These are phyloP conservation scores for Solanum pinnatisectum DNA, from an alignment of 257 asterid genomes.

Conservation along the genomic window DNA sequence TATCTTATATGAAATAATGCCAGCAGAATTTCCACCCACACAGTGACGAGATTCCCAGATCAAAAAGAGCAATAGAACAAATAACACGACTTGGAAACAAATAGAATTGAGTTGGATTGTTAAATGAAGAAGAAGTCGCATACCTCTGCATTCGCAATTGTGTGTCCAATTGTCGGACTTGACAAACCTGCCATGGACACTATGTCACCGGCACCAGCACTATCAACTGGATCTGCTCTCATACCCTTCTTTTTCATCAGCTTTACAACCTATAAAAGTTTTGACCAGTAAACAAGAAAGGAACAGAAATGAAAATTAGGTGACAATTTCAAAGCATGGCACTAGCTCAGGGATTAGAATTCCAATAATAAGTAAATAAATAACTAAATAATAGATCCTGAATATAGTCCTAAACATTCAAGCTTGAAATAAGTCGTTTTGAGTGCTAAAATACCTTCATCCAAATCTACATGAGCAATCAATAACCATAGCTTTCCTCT, in stretches of 20 bases:
- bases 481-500: neutral
- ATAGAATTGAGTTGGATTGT: neutral
- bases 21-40: neutral
- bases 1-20: neutral
- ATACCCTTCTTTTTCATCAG: slow-evolving; percentile 94
- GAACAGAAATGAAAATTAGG: neutral
- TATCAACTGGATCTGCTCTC: slow-evolving; percentile 56
- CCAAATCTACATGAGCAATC: neutral
- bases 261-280: slow-evolving; percentile 57
- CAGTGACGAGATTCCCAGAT: neutral
- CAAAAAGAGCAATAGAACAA: neutral
- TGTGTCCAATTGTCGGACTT: slow-evolving; percentile 89
- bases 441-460: neutral
- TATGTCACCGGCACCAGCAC: slow-evolving; percentile 98
- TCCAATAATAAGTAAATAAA: neutral
- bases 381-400: neutral
- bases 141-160: slow-evolving; percentile 86
- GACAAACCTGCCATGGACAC: slow-evolving; percentile 88
- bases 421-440: neutral
- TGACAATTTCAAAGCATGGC: neutral
- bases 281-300: neutral
- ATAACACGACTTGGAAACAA: neutral
- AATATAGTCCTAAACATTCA: neutral
- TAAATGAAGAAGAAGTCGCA: neutral
- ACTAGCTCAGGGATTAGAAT: neutral